Conservation (phyloP, 2,329 filamentous ascomycete genomes). For the Hypomyces rosellus region DNA sequence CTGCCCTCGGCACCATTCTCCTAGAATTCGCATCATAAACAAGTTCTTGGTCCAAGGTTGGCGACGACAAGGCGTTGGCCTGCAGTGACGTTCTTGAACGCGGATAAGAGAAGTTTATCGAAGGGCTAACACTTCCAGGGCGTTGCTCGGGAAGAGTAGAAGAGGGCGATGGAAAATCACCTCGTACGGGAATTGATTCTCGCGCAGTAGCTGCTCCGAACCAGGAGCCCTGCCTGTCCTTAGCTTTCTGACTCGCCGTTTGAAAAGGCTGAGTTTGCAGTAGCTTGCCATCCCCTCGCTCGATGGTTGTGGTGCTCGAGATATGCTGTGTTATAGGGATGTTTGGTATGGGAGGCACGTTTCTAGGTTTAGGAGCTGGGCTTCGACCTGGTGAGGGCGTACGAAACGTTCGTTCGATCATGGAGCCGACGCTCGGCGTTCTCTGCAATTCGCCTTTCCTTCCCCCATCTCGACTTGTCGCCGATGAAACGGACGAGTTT, state of each 20-base stretch:
- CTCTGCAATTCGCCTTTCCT: constrained; percentile 50
- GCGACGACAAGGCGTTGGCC: constrained; percentile 15
- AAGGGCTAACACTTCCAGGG: constrained; percentile 42
- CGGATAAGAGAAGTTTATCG: constrained; percentile 56
- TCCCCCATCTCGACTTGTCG: constrained; percentile 41
- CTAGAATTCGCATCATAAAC: constrained; percentile 62
- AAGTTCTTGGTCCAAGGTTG: constrained; percentile 36
- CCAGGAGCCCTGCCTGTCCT: constrained; percentile 40
- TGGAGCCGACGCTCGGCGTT: constrained; percentile 67
- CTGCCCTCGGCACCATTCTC: constrained; percentile 48
- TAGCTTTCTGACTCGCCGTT: constrained; percentile 48
- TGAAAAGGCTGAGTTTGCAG: constrained; percentile 44
- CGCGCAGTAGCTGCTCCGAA: constrained; percentile 40
- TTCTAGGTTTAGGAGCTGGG: constrained; percentile 31
- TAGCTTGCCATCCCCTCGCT: constrained; percentile 28
- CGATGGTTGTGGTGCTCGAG: constrained; percentile 17
- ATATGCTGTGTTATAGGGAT: constrained; percentile 43
- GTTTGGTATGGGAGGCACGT: constrained; percentile 68
- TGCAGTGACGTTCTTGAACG: constrained; percentile 36
- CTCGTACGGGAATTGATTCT: constrained; percentile 38
- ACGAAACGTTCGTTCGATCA: constrained; percentile 84
- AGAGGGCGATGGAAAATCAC: constrained; percentile 34
- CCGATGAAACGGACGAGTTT: constrained; percentile 64
- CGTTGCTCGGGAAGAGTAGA: constrained; percentile 27
- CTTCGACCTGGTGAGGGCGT: constrained; percentile 58